Percentiles rank a stretch among this genome's conserved stretches.
These are phyloP conservation scores for Penicillium digitatum DNA, from an alignment of 2,329 filamentous ascomycete species.

Conservation along the genomic window DNA sequence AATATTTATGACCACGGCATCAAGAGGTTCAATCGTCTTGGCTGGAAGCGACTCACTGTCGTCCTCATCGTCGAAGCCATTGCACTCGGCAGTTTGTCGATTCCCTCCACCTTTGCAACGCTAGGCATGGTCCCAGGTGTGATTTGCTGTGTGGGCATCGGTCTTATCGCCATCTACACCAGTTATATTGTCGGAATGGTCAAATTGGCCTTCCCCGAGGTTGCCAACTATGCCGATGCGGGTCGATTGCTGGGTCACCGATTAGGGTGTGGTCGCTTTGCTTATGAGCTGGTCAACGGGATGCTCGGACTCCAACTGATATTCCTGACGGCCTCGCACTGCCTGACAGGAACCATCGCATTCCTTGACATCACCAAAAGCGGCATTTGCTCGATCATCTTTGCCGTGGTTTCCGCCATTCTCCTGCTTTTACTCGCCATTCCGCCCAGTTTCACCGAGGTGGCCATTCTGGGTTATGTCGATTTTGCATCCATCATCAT, in stretches of 20 bases:
- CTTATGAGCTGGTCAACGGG: conserved; percentile 39
- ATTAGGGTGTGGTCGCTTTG: conserved; percentile 40
- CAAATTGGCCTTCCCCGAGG: conserved; percentile 33
- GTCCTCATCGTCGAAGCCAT: conserved; percentile 50
- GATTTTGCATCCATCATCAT: conserved; percentile 33
- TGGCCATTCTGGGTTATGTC: conserved; percentile 36
- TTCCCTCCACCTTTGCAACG: conserved; percentile 44
- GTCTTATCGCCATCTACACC: conserved; percentile 40
- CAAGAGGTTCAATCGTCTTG: conserved; percentile 28
- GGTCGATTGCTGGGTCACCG: conserved; percentile 41
- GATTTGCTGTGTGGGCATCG: conserved; percentile 39
- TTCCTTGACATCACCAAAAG: conserved; percentile 41
- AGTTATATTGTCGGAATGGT: conserved; percentile 41
- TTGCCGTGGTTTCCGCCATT: conserved; percentile 41
- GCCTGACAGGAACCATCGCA: conserved; percentile 46
- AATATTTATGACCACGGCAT: conserved; percentile 10
- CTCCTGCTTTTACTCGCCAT: conserved; percentile 29
- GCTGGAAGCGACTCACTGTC: conserved; percentile 50
- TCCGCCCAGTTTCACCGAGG: conserved; percentile 33
- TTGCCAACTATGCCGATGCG: conserved; percentile 44
- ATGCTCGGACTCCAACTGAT: conserved; percentile 44
- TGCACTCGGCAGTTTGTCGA: conserved; percentile 44
- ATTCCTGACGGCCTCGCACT: conserved; percentile 44
- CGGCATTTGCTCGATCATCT: conserved; percentile 39
- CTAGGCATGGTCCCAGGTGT: conserved; percentile 46